Base-by-base conservation (phyloP, 306 rosid species). In the Herpetospermum pedunculosum region DNA sequence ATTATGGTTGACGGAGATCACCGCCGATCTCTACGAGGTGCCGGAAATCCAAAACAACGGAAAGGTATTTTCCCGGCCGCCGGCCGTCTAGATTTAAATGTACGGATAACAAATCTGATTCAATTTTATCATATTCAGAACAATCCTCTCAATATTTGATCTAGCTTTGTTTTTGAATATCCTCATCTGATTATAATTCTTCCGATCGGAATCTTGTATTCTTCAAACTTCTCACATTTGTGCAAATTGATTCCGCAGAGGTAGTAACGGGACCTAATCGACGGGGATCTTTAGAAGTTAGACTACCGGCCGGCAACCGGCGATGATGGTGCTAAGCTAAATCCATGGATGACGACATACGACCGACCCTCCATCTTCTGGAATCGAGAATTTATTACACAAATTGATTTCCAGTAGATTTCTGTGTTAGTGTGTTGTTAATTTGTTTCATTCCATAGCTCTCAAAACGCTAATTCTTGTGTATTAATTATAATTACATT, bases 21-120 rank as follows among this genome's bases (percentile, higher is more conserved):
- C 92, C 19, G 80, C 87, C 25, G 96, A 89, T 81, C 49, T 78
- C 1, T 94, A 94, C 84, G 90, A 88, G 73, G 88, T 88, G 52
- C 81, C 85, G 1, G 96, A 91, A 38, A 49, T 49, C 29, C 59
- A 83, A 15, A 90, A 93, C 30, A 85, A 64, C 75, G 75, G 79
- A 83, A 90, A 88, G 95, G 98, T 92, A 75, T 10, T 37, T 18
- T 28, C 9, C 30, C 34, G 46, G 48, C 16, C 5, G 10, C 0
- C 16, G 25, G 11, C 12, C 47, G 19, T 19, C 5, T 63, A 5
- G 23, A 38, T 63, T 35, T 0, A 37, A 58, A 58, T 58, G 41
- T 30, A 55, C 38, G 65, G 19, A 58, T 29, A 28, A 58, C 37
- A 60, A 63, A 63, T 63, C 47, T 10, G 28, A 35, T 63, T 3